Evolutionary conservation across 768 basidiomycete species (phyloP), one percentile per base, ranked within the genome.

Genomic region (Mycena capillaripes): DNA sequence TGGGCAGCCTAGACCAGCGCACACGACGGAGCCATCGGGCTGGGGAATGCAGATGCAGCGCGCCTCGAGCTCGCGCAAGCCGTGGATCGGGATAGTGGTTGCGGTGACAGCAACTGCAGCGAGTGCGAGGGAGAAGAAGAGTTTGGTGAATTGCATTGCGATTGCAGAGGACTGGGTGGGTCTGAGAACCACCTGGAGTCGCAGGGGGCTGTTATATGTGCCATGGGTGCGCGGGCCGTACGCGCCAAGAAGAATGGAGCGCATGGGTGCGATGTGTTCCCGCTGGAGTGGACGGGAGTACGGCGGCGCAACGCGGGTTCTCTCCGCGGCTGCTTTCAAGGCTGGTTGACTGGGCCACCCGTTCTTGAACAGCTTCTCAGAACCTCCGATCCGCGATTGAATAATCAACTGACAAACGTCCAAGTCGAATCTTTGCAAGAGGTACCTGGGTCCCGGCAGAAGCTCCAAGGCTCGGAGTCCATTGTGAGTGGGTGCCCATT

Each of bases 111-210:
- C 34, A 21, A 57, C 56, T 25, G 56, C 56, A 38, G 4, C 56
- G 56, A 57, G 56, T 25, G 56, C 19, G 56, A 57, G 56, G 56
- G n/a, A 38, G 34, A 57, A 36, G 32, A 57, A 36, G n/a, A 34
- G 56, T 57, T 57, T 57, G 36, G 56, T 48, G 46, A 48, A 48
- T 23, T 48, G 46, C 46, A 25, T 48, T 11, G 46, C 46, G n/a
- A 44, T 21, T n/a, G n/a, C 46, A 48, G 12, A 48, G 12, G 21
- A 48, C 23, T 23, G n/a, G n/a, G 23, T 48, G 46, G n/a, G 21
- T 23, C 6, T 23, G 46, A 23, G 46, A 23, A 48, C n/a, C 8
- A 48, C 23, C 46, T 48, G 46, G 46, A n/a, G n/a, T n/a, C n/a
- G n/a, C n/a, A 48, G 46, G 46, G 46, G 12, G 46, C 46, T 48